These are phyloP conservation scores for Mortierella sp. DNA, from an alignment of 371 early-diverging fungal species.

Conservation along the genomic window DNA sequence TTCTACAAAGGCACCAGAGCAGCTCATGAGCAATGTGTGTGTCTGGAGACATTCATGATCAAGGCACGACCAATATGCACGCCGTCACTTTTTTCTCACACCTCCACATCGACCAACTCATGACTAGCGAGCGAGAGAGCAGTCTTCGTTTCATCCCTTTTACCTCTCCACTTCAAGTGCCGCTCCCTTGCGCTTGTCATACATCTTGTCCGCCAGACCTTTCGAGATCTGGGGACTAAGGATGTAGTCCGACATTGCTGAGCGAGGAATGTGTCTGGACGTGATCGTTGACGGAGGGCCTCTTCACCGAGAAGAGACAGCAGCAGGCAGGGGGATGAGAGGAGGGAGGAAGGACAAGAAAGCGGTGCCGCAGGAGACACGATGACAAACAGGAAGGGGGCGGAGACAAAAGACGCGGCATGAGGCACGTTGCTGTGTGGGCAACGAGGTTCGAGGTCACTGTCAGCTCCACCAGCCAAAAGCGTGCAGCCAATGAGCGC, in stretches of 20 bases:
- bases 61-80: too few relatives aligned
- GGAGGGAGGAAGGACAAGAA: not conserved
- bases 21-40: constrained; percentile 7
- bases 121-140: not conserved
- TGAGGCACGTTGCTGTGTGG: too few relatives aligned
- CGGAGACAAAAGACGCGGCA: too few relatives aligned
- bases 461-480: too few relatives aligned
- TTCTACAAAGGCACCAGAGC: constrained; percentile 54
- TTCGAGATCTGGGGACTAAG: constrained; percentile 57
- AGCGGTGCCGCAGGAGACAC: too few relatives aligned
- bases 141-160: not conserved
- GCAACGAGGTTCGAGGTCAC: too few relatives aligned
- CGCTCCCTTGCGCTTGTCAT: constrained; percentile 90
- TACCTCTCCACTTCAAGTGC: constrained; percentile 91
- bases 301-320: too few relatives aligned
- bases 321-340: not conserved
- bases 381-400: not conserved
- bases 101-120: too few relatives aligned
- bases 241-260: constrained; percentile 53
- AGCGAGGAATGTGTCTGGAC: not conserved
- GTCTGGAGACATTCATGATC: too few relatives aligned
- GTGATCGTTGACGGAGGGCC: too few relatives aligned
- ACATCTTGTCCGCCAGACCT: constrained; percentile 85
- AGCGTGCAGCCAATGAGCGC: too few relatives aligned
- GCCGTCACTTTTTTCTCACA: too few relatives aligned